Evolutionary conservation across 441 rosid species (phyloP).

Genomic region (Flueggea neowawraea): DNA sequence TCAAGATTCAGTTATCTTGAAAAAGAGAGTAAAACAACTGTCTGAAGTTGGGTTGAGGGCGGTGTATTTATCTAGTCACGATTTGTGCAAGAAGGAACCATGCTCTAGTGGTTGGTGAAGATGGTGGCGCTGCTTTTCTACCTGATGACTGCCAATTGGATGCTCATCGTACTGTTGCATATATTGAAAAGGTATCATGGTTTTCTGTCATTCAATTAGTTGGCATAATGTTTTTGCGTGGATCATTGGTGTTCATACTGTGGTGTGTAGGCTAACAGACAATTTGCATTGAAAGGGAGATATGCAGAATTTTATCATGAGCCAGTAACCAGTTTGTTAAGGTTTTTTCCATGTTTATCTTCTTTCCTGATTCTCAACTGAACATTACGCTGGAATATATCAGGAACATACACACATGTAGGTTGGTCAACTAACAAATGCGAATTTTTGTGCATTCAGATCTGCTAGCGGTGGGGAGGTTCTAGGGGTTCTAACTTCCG

Average conservation of each 20-base stretch:
- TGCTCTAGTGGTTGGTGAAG: conserved; percentile 44
- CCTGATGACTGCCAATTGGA: conserved; percentile 88
- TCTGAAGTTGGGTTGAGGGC: conserved; percentile 71
- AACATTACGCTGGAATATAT: background rate
- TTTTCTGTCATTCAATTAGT: conserved; percentile 11
- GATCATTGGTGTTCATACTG: background rate
- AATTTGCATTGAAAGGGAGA: conserved; percentile 57
- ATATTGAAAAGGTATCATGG: conserved; percentile 56
- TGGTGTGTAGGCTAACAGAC: conserved; percentile 55
- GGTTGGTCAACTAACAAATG: background rate
- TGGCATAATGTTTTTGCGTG: background rate
- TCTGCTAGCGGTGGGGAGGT: conserved; percentile 46
- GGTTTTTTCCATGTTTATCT: conserved; percentile 29
- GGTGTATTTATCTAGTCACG: conserved; percentile 55
- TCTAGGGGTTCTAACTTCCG: conserved; percentile 63
- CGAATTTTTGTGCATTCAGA: conserved; percentile 30
- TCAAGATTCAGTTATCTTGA: conserved; percentile 49
- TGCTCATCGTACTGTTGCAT: conserved; percentile 69
- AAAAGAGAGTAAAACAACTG: conserved; percentile 54
- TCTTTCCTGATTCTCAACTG: background rate
- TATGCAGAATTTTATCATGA: conserved; percentile 84
- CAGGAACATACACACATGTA: background rate
- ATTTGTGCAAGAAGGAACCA: conserved; percentile 59
- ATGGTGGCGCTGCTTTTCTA: conserved; percentile 70
- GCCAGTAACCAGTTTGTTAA: conserved; percentile 62